Percentiles rank a stretch among this genome's conserved stretches.
These are phyloP conservation scores for Dendrobium huoshanense DNA, from an alignment of 106 monocot species.

Conservation along the genomic window DNA sequence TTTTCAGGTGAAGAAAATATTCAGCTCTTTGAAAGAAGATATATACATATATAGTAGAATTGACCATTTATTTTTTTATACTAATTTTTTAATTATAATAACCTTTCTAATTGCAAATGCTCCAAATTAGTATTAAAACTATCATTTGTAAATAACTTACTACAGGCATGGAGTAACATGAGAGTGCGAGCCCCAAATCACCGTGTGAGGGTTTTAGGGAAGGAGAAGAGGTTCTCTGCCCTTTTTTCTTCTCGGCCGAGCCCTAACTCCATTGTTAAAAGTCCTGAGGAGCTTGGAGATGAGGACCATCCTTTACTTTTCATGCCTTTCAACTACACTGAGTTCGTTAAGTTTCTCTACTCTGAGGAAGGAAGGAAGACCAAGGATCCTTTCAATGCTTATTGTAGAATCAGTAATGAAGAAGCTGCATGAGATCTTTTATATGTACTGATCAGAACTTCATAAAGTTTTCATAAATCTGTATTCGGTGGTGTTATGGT, in stretches of 20 bases:
- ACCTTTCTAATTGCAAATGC: background rate
- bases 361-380: background rate
- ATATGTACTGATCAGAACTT: too few relatives aligned
- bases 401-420: background rate
- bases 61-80: too few relatives aligned
- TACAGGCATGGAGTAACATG: constrained; percentile 1
- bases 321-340: background rate
- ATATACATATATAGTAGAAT: too few relatives aligned
- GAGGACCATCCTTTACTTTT: background rate
- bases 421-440: too few relatives aligned
- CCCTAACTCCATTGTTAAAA: background rate
- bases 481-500: too few relatives aligned
- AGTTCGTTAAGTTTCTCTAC: background rate
- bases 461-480: too few relatives aligned
- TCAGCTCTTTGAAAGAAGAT: too few relatives aligned
- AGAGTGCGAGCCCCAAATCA: background rate
- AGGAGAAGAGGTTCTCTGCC: background rate
- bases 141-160: too few relatives aligned
- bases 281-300: background rate
- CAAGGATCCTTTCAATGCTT: background rate
- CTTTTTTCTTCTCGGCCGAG: background rate
- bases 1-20: constrained; percentile 7
- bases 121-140: background rate
- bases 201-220: background rate
- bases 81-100: too few relatives aligned